Conservation (phyloP, 371 early-diverging fungal species). For the Rhizopus delemar region DNA sequence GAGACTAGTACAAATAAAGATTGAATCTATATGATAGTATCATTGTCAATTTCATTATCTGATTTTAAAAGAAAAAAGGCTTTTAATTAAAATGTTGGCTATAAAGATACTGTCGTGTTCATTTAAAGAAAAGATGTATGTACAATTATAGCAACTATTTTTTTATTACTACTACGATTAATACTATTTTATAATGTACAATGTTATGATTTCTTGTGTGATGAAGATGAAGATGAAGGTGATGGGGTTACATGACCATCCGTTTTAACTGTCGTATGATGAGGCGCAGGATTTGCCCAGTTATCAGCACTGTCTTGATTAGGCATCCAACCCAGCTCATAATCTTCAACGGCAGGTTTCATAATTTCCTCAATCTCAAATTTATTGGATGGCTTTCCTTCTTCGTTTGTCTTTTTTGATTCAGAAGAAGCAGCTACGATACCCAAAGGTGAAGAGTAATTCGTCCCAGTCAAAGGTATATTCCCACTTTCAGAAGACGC, state of each 20-base stretch:
- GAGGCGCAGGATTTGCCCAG: conserved; percentile 35
- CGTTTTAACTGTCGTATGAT: conserved; percentile 16
- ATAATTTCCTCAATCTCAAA: conserved; percentile 16
- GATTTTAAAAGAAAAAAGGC: too few species aligned
- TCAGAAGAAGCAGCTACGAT: neutral
- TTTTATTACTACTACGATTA: too few species aligned
- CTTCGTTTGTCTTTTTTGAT: neutral
- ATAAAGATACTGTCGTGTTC: too few species aligned
- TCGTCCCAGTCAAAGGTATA: conserved; percentile 26
- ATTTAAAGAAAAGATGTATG: too few species aligned
- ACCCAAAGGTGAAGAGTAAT: conserved; percentile 5
- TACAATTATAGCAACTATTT: too few species aligned
- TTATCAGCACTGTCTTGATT: conserved; percentile 12
- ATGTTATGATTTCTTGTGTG: neutral
- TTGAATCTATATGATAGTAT: too few species aligned
- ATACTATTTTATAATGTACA: neutral
- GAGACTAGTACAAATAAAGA: too few species aligned
- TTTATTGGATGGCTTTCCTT: neutral
- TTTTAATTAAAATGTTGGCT: too few species aligned
- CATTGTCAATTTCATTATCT: too few species aligned
- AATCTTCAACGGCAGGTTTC: neutral
- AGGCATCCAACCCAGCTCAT: conserved; percentile 22
- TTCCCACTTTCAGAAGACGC: conserved; percentile 36
- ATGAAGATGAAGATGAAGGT: conserved; percentile 1
- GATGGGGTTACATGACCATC: neutral